phyloP scores from a whole-genome alignment of 2,329 filamentous ascomycete genomes.

The Ophiobolus disseminans region DNA sequence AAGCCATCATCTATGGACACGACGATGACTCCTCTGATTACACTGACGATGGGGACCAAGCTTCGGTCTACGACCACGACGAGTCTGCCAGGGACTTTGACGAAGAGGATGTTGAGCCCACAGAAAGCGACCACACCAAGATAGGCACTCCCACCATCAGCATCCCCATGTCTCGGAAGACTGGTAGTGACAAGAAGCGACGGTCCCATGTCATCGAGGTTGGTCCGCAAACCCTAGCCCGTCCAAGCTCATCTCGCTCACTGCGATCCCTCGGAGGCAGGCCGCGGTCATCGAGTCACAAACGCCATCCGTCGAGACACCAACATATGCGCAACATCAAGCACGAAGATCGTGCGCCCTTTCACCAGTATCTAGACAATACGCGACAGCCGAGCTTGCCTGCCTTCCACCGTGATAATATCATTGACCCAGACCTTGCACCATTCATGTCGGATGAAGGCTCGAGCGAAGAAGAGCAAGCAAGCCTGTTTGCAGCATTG shows the following conservation, averaged over 20 bases:
- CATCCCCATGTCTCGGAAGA: conserved; percentile 68
- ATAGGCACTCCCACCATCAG: conserved; percentile 67
- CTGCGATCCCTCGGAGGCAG: conserved; percentile 75
- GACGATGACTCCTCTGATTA: conserved; percentile 93
- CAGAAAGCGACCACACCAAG: conserved; percentile 50
- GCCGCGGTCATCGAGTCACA: conserved; percentile 79
- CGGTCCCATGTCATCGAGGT: conserved; percentile 90
- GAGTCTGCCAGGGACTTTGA: conserved; percentile 32
- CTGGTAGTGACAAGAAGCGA: conserved; percentile 79
- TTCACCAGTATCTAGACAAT: conserved; percentile 79
- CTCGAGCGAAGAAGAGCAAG: conserved; percentile 90
- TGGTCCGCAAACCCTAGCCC: conserved; percentile 73
- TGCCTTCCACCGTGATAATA: conserved; percentile 98
- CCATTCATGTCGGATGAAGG: conserved; percentile 95
- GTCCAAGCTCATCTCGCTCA: conserved; percentile 94
- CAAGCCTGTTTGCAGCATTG: conserved; percentile 81
- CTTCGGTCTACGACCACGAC: conserved; percentile 59
- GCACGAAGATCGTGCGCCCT: conserved; percentile 84
- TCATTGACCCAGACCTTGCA: conserved; percentile 95
- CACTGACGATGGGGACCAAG: conserved; percentile 76
- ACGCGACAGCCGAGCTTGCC: conserved; percentile 72
- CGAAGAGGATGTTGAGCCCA: conserved; percentile 31
- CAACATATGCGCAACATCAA: conserved; percentile 81
- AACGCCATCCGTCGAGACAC: conserved; percentile 85
- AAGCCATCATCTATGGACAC: conserved; percentile 87